Base-by-base conservation (phyloP, 192 early-diverging fungal species). In the Rhizoclosmatium globosum region DNA sequence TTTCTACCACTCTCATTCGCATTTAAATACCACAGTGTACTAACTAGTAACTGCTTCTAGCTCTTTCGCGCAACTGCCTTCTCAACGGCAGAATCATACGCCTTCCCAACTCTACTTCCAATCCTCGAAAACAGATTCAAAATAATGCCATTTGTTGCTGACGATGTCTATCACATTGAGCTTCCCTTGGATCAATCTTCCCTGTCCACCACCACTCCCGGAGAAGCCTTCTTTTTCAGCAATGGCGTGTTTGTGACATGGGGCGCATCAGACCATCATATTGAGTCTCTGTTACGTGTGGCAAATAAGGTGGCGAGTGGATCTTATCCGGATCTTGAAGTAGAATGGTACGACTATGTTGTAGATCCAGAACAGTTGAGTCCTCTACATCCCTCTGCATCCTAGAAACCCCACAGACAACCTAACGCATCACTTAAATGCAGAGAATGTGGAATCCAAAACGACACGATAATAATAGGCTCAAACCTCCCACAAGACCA, bases 161-260 rank as follows among this genome's bases (percentile, higher is more conserved):
- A 89, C 44, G 89, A 88, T 58, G 89, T 88, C 15, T 87, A 82
- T 70, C 85, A 89, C 60, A 58, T 91, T 39, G 62, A 67, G 17
- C 45, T 85, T 31, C 31, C 71, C 9, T 9, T 39, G 9, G 67
- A 68, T 68, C 67, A 15, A 47, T 68, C 67, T 11, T 13, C 17
- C 9, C 39, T 31, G 39, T 13, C 38, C 2, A 39, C 62, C 62
- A 13, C 39, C 7, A 15, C 50, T 46, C 21, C 21, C 21, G 70
- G 53, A 50, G 53, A 58, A 4, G 81, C 87, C 9, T 90, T 86
- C 74, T 78, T 89, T 21, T 91, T 91, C 59, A 56, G 59, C 15
- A 81, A 85, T 58, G 90, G 90, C 6, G 83, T 85, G n/a, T 86
- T 89, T 68, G 90, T 88, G 9, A 82, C 86, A 2, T 91, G 90